Conservation (phyloP, 345 rosid species). For the Pugionium cornutum region DNA sequence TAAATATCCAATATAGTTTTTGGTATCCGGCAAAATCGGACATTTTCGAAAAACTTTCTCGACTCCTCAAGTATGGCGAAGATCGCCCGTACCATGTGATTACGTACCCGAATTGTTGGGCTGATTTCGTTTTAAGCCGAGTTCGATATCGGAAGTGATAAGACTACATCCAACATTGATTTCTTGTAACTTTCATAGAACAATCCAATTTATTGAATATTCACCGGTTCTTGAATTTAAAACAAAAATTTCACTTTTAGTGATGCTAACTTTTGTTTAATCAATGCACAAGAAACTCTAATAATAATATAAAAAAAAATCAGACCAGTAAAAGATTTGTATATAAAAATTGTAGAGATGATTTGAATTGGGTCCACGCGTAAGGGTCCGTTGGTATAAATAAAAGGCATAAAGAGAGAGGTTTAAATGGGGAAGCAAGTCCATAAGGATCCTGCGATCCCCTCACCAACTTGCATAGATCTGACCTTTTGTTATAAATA, state of each 20-base stretch:
- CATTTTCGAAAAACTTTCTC: too few species aligned
- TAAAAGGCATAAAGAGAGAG: conserved; percentile 22
- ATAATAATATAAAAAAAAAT: neutral
- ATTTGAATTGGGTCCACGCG: conserved; percentile 29
- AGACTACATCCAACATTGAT: neutral
- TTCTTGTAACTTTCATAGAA: conserved; percentile 9
- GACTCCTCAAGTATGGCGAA: too few species aligned
- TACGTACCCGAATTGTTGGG: too few species aligned
- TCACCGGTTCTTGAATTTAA: neutral
- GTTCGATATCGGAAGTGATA: too few species aligned
- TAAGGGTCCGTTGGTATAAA: conserved; percentile 25
- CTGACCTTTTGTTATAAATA: conserved; percentile 32
- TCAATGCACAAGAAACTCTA: neutral
- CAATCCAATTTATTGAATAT: conserved; percentile 1
- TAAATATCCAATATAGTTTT: too few species aligned
- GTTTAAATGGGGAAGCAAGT: conserved; percentile 38
- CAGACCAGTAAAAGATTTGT: neutral
- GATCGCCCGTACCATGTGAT: too few species aligned
- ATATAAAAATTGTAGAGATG: too few species aligned
- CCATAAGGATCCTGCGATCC: conserved; percentile 43
- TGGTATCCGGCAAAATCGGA: too few species aligned
- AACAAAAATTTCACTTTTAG: too few species aligned
- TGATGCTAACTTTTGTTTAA: neutral
- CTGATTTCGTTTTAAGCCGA: too few species aligned
- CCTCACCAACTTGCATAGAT: conserved; percentile 40